Percentiles rank a stretch among this genome's conserved stretches.
Conservation (phyloP, 1,284 basidiomycete genomes). For the Leccinum solheimii region DNA sequence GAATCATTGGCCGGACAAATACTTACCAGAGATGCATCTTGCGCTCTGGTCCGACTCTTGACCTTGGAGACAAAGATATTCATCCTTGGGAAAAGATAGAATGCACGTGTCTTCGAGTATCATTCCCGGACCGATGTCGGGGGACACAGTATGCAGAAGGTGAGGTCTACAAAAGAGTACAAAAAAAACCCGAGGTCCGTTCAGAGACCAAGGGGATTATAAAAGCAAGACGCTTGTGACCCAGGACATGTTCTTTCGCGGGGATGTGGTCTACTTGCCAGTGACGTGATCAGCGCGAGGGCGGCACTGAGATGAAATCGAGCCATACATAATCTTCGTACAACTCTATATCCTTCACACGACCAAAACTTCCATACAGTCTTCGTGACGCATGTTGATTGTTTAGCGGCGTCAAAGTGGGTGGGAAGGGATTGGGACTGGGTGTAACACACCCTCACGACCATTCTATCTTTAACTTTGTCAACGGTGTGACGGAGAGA, state of each 20-base stretch:
- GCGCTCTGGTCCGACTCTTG: conserved; percentile 67
- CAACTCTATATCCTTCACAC: conserved; percentile 73
- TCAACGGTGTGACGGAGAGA: not conserved
- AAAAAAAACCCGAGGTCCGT: conserved; percentile 67
- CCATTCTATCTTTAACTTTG: conserved; percentile 78
- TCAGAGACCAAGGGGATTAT: conserved; percentile 63
- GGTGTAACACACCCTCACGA: conserved; percentile 70
- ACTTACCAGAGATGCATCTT: conserved; percentile 74
- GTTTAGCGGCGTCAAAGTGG: conserved; percentile 68
- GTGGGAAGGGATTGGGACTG: conserved; percentile 50
- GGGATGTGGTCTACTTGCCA: conserved; percentile 58
- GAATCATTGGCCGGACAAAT: not conserved
- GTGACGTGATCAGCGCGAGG: conserved; percentile 9
- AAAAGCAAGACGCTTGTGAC: conserved; percentile 69
- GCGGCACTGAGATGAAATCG: not conserved
- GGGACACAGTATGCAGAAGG: conserved; percentile 74
- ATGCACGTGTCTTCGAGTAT: conserved; percentile 41
- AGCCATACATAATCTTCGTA: conserved; percentile 74
- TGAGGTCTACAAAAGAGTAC: conserved; percentile 80
- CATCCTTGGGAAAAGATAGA: conserved; percentile 51
- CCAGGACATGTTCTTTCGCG: conserved; percentile 59
- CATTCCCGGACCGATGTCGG: conserved; percentile 47
- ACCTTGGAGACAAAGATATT: conserved; percentile 75
- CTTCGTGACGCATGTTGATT: conserved; percentile 61
- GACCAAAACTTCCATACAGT: conserved; percentile 78